These are phyloP conservation scores for Eucalyptus paniculata DNA, from an alignment of 345 rosid species.

Conservation along the genomic window DNA sequence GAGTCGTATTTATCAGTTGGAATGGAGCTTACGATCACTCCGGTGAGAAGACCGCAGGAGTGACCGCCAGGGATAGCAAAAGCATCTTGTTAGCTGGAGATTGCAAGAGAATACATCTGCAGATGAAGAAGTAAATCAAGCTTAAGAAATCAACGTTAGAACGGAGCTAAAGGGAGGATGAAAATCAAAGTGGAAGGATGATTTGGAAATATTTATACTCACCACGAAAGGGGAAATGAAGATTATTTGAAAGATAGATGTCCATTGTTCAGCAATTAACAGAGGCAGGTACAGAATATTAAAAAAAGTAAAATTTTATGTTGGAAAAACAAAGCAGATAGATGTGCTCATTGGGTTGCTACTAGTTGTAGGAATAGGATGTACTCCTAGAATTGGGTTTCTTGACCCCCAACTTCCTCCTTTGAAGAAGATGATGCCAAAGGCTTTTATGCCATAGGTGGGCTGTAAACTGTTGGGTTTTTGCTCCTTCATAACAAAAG, in stretches of 20 bases:
- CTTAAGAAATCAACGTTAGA: not conserved
- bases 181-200: not conserved
- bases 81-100: not conserved
- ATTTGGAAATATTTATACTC: not conserved
- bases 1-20: not conserved
- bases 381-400: not conserved
- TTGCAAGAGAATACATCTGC: not conserved
- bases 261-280: not conserved
- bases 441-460: not conserved
- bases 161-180: not conserved
- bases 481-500: not conserved
- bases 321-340: not conserved
- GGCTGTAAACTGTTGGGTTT: not conserved
- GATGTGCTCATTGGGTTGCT: not conserved
- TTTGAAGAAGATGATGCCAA: not conserved
- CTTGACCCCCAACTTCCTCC: not conserved
- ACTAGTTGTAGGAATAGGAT: not conserved
- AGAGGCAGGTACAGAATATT: not conserved
- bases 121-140: not conserved
- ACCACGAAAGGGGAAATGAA: not conserved
- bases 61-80: not conserved
- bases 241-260: not conserved
- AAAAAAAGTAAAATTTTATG: not conserved
- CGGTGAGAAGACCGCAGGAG: not conserved
- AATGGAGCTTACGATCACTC: not conserved